These are phyloP conservation scores for Starmerella vaccinii DNA, from an alignment of 805 yeast genomes.

Conservation along the genomic window DNA sequence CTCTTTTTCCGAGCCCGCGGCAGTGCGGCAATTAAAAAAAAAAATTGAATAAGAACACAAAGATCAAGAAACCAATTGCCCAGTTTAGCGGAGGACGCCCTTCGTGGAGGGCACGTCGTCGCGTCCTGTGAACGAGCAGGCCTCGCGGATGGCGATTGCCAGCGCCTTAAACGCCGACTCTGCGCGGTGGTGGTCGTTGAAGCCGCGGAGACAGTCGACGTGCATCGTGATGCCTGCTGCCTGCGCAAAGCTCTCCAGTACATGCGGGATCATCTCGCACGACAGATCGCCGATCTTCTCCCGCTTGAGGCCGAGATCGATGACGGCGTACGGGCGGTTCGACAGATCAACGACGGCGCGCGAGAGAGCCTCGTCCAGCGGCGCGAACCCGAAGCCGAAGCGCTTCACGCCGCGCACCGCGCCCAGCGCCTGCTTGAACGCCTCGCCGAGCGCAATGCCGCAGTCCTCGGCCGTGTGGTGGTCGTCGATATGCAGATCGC, in stretches of 20 bases:
- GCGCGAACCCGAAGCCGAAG: constrained; percentile 89
- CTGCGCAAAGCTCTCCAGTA: constrained; percentile 85
- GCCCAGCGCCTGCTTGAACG: constrained; percentile 84
- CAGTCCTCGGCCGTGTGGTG: constrained; percentile 96
- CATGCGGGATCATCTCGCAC: constrained; percentile 97
- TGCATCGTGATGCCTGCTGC: constrained; percentile 85
- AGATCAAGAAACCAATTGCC: no score
- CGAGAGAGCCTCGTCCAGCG: constrained; percentile 89
- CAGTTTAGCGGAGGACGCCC: constrained; percentile 63
- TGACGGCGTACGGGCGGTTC: constrained; percentile 83
- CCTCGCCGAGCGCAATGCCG: constrained; percentile 81
- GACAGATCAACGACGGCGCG: constrained; percentile 94
- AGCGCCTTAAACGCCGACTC: constrained; percentile 94
- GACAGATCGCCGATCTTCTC: constrained; percentile 88
- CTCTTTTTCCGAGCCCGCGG: no score
- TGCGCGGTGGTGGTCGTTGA: constrained; percentile 91
- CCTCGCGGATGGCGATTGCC: constrained; percentile 84
- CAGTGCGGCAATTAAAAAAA: no score
- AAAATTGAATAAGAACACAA: no score
- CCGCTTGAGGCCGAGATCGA: constrained; percentile 80
- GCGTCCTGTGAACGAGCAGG: constrained; percentile 70
- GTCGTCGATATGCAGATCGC: constrained; percentile 92
- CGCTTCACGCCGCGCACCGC: constrained; percentile 82
- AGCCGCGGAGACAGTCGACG: constrained; percentile 87
- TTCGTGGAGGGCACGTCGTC: constrained; percentile 93